phyloP scores from a whole-genome alignment of 2,329 filamentous ascomycete species.

The Fusarium subglutinans region DNA sequence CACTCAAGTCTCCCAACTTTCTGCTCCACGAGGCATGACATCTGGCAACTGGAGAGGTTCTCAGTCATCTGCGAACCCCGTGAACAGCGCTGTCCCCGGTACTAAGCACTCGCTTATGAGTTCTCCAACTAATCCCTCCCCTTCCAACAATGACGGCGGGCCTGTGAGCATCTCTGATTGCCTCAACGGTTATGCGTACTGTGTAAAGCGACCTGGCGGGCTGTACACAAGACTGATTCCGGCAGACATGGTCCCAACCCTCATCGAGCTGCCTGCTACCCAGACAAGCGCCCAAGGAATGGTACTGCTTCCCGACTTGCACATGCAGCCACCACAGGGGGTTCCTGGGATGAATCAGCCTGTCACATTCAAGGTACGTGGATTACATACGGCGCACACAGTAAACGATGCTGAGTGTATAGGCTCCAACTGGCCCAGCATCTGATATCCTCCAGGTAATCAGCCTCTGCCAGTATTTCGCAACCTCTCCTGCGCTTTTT shows the following conservation, averaged over 20 bases:
- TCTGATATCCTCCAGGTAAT: conserved; percentile 50
- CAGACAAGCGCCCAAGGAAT: conserved; percentile 54
- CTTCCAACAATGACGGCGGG: background rate
- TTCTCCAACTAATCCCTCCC: background rate
- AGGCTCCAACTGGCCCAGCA: conserved; percentile 36
- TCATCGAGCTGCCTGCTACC: conserved; percentile 54
- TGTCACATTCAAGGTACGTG: conserved; percentile 53
- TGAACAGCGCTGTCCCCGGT: background rate
- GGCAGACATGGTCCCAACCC: conserved; percentile 33
- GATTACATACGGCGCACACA: background rate
- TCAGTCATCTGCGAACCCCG: conserved; percentile 6
- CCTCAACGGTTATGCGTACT: conserved; percentile 31
- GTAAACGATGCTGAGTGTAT: conserved; percentile 42
- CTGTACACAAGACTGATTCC: conserved; percentile 32
- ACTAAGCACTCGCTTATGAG: conserved; percentile 24
- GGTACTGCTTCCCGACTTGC: conserved; percentile 57
- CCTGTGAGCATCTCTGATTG: conserved; percentile 33
- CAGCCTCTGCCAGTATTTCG: background rate
- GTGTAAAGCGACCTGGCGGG: conserved; percentile 25
- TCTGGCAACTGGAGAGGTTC: conserved; percentile 37
- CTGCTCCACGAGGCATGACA: conserved; percentile 33
- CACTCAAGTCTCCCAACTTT: conserved; percentile 3
- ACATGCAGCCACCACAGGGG: conserved; percentile 50
- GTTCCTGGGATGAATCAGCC: conserved; percentile 50
- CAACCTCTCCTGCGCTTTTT: background rate